Conservation (phyloP, 108 stramenopile species). For the Nitzschia inconspicua region DNA sequence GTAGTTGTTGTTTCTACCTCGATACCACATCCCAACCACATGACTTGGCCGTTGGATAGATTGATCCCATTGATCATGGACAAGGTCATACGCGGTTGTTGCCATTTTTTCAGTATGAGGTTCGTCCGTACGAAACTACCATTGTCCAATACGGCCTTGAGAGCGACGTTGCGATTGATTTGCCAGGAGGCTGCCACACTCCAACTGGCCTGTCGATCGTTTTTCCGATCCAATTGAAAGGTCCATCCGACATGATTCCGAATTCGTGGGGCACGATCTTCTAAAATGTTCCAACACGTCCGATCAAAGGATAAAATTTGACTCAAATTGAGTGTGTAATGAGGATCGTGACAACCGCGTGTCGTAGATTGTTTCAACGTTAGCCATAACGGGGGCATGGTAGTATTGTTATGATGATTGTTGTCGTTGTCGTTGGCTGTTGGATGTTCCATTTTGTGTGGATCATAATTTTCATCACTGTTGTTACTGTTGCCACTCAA, state of each 20-base stretch:
- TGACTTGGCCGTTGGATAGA: constrained; percentile 2
- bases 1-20: constrained; percentile 11
- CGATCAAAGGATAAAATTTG: constrained; percentile 34
- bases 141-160: constrained; percentile 13
- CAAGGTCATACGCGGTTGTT: constrained; percentile 18
- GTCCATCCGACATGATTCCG: constrained; percentile 30
- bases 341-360: neutral
- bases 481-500: constrained; percentile 9
- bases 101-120: constrained; percentile 21
- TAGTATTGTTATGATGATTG: neutral
- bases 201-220: neutral
- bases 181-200: constrained; percentile 20
- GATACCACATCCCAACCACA: constrained; percentile 20
- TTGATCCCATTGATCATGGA: constrained; percentile 17
- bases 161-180: constrained; percentile 22
- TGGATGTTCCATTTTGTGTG: too few species aligned
- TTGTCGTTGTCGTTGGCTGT: neutral
- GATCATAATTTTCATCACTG: neutral
- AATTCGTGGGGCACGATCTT: constrained; percentile 28
- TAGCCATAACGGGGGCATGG: constrained; percentile 24
- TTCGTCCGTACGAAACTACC: neutral
- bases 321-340: constrained; percentile 16
- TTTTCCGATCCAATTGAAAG: constrained; percentile 13
- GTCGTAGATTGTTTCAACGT: constrained; percentile 21
- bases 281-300: constrained; percentile 19